A percentile compares a stretch with the other conserved stretches of the same genome.
Conservation (phyloP, 2,329 filamentous ascomycete species). For the Ophiognomonia clavigignenti-juglandacearum region DNA sequence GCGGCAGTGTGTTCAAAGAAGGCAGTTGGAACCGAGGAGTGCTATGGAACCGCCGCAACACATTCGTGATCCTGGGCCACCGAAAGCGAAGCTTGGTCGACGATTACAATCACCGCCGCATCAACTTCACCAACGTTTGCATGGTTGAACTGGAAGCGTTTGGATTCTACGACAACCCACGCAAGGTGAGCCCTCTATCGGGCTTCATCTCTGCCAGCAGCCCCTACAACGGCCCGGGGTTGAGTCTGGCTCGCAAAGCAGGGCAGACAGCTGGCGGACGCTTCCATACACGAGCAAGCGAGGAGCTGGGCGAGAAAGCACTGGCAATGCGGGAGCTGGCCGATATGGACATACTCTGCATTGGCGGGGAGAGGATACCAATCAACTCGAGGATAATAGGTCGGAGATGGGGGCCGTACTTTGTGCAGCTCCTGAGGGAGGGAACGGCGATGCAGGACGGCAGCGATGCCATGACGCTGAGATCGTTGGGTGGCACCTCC, state of each 20-base stretch:
- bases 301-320: slow-evolving; percentile 79
- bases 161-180: slow-evolving; percentile 93
- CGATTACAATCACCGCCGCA: slow-evolving; percentile 95
- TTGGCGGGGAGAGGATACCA: slow-evolving; percentile 85
- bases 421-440: slow-evolving; percentile 85
- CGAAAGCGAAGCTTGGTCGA: slow-evolving; percentile 90
- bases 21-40: slow-evolving; percentile 97
- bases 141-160: slow-evolving; percentile 97
- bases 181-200: slow-evolving; percentile 71
- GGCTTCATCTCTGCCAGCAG: slow-evolving; percentile 80
- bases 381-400: slow-evolving; percentile 88
- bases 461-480: slow-evolving; percentile 69
- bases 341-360: slow-evolving; percentile 94
- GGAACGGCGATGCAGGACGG: slow-evolving; percentile 68
- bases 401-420: slow-evolving; percentile 90
- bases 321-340: slow-evolving; percentile 77
- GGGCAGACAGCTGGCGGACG: slow-evolving; percentile 70
- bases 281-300: slow-evolving; percentile 69
- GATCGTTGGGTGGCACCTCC: slow-evolving; percentile 46
- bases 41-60: slow-evolving; percentile 87
- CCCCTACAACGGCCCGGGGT: slow-evolving; percentile 54
- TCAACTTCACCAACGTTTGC: slow-evolving; percentile 96
- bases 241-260: slow-evolving; percentile 54
- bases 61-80: slow-evolving; percentile 93
- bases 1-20: slow-evolving; percentile 88